Evolutionary conservation across 495 filamentous ascomycete species (phyloP), one percentile per base, ranked within the genome.

Genomic region (Platismatia glauca): DNA sequence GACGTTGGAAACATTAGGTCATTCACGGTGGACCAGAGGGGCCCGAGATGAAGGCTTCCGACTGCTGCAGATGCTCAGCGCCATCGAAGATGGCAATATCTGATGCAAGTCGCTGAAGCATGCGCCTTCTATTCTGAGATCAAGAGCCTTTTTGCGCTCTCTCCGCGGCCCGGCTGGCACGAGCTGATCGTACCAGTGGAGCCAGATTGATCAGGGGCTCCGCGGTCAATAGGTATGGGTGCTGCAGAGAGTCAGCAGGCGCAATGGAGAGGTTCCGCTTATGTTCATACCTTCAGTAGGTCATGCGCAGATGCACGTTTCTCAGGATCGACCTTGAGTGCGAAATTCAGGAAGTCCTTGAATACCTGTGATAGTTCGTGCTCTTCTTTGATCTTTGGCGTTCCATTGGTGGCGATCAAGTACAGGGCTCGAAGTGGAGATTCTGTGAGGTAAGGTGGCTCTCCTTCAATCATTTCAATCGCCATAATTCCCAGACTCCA

Each of bases 381-480:
- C 72, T 95, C 90, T 64, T 97, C 91, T 75, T 97, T 97, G 77
- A 98, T 92, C 39, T 86, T 81, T 8, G 94, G 94, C 8, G 95
- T 97, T 39, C 94, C 94, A 70, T 96, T 96, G 27, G 95, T 97
- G 53, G 94, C 95, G 73, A 98, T 98, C 66, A 98, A 74, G 78
- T 93, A 98, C 34, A 98, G 81, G 6, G 94, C 94, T 48, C 94
- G 84, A 50, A 98, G 84, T 12, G 94, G 94, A 29, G 89, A 93
- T 73, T 98, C 94, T 27, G 91, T 98, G 59, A 98, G 78, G 72
- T 98, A 98, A 20, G 94, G 94, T 20, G 94, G 94, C 69, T 98
- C 94, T 66, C 94, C 95, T 75, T 98, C 94, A 64, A 98, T 96
- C 94, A 98, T 98, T 73, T 98, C 94, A 68, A 98, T 98, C n/a